These are phyloP conservation scores for Tuber microsphaerosporum DNA, from an alignment of 495 filamentous ascomycete genomes.

Conservation along the genomic window DNA sequence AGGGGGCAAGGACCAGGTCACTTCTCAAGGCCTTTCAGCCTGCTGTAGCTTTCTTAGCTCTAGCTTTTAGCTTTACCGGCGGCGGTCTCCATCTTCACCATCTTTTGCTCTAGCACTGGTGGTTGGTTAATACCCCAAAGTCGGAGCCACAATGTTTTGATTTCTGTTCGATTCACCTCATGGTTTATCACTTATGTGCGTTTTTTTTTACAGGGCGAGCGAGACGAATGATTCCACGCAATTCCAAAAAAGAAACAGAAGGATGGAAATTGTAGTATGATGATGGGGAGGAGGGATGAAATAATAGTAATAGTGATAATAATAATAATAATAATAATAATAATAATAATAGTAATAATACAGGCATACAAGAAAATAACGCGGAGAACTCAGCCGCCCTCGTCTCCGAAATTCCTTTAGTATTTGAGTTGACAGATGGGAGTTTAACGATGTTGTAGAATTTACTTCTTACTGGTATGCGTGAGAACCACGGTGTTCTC, in stretches of 20 bases:
- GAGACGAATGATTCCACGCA: not conserved
- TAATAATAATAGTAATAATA: not conserved
- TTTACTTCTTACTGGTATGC: too few species aligned
- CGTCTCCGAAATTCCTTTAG: not conserved
- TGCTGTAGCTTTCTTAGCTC: not conserved
- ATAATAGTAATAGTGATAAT: too few species aligned
- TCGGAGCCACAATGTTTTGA: not conserved
- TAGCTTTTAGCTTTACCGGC: not conserved
- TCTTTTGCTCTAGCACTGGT: not conserved
- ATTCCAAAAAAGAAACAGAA: not conserved
- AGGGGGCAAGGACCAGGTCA: not conserved
- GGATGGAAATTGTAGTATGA: not conserved
- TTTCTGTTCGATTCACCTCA: not conserved
- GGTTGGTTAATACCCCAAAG: not conserved
- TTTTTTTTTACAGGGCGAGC: not conserved
- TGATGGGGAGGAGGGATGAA: not conserved
- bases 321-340: not conserved
- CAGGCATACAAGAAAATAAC: not conserved
- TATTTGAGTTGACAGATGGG: too few species aligned
- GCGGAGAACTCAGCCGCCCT: not conserved
- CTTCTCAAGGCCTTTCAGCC: not conserved
- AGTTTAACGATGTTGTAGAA: too few species aligned
- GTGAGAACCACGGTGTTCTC: not conserved
- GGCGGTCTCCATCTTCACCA: not conserved
- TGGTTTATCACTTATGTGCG: not conserved